These are phyloP conservation scores for Colletotrichum sp. DNA, from an alignment of 2,329 filamentous ascomycete species.

Conservation along the genomic window DNA sequence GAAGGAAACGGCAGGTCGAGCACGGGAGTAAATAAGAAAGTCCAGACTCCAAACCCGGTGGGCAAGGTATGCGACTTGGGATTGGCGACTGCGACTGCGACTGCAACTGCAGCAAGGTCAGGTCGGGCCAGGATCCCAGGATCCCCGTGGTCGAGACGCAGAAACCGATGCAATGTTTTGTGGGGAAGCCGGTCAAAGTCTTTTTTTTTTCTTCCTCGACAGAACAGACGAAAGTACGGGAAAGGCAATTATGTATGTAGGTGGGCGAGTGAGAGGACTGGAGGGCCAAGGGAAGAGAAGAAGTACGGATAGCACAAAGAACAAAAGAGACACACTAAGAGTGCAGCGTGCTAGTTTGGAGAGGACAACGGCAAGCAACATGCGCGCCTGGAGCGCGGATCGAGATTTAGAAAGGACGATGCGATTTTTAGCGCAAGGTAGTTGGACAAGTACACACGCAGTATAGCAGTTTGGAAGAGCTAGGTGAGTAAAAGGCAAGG, in stretches of 20 bases:
- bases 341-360: not conserved
- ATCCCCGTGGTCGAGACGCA: conserved; percentile 17
- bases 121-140: not conserved
- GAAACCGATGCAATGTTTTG: conserved; percentile 18
- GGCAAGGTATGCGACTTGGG: not conserved
- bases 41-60: not conserved
- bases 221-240: not conserved
- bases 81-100: not conserved
- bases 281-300: not conserved
- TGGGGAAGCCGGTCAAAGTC: conserved; percentile 12
- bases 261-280: not conserved
- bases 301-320: not conserved
- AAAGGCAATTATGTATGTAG: not conserved
- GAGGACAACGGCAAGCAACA: conserved; percentile 14
- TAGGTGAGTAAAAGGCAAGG: not conserved
- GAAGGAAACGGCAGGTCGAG: not conserved
- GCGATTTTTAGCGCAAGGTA: conserved; percentile 10
- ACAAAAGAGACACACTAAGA: not conserved
- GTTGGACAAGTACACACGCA: not conserved
- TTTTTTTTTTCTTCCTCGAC: not conserved
- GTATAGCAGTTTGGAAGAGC: not conserved
- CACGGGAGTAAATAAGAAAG: conserved; percentile 6
- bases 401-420: conserved; percentile 15
- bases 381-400: conserved; percentile 17
- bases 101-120: not conserved